Evolutionary conservation across 345 rosid species (phyloP).

Genomic region (Hypericum perforatum): DNA sequence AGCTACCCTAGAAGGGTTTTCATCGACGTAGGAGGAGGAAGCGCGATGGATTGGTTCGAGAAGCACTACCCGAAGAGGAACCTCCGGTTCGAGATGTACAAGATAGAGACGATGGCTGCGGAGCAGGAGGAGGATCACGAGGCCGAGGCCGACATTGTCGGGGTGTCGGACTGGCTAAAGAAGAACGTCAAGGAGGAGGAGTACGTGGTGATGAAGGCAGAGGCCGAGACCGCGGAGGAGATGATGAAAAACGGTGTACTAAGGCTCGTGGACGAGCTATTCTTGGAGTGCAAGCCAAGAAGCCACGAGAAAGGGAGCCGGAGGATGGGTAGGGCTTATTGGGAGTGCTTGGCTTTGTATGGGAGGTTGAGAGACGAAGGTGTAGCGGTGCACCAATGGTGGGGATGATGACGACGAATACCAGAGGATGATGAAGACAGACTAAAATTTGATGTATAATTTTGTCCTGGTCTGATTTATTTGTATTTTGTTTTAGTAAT

Average conservation of each 20-base stretch:
- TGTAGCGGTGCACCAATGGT: constrained; percentile 79
- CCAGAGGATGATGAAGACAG: too few species aligned
- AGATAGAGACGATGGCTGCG: constrained; percentile 39
- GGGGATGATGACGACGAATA: constrained; percentile 37
- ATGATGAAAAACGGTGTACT: constrained; percentile 50
- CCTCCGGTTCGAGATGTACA: constrained; percentile 55
- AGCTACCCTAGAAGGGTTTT: constrained; percentile 56
- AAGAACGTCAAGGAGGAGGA: constrained; percentile 57
- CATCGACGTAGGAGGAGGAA: constrained; percentile 53
- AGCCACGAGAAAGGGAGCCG: constrained; percentile 25
- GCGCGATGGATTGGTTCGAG: constrained; percentile 52
- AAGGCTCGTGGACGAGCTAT: constrained; percentile 64
- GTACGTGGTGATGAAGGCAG: constrained; percentile 77
- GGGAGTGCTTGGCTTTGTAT: constrained; percentile 77
- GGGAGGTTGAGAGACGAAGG: constrained; percentile 74
- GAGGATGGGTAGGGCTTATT: constrained; percentile 48
- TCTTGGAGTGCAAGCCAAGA: constrained; percentile 72
- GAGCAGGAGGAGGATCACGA: constrained; percentile 14
- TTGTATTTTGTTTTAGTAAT: too few species aligned
- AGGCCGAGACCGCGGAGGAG: constrained; percentile 66
- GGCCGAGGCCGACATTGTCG: constrained; percentile 19
- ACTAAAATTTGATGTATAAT: too few species aligned
- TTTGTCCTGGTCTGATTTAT: too few species aligned
- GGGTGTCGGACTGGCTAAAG: constrained; percentile 59
- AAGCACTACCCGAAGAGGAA: constrained; percentile 61